Percentiles rank a stretch among this genome's conserved stretches.
Conservation (phyloP, 805 yeast species). For the Candida glaebosa region DNA sequence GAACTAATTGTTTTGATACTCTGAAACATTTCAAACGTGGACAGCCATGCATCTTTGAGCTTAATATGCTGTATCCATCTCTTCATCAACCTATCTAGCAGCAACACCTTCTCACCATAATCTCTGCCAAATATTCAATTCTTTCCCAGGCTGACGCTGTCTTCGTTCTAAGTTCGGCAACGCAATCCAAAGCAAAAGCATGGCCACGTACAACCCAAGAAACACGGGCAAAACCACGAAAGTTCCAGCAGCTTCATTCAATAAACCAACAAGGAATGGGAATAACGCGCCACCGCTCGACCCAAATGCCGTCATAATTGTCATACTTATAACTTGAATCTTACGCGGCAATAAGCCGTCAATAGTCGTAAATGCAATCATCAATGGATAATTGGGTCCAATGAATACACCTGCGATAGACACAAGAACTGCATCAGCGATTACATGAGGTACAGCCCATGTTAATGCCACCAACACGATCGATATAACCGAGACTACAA, state of each 20-base stretch:
- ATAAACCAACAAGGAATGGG: constrained; percentile 51
- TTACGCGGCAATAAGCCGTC: constrained; percentile 48
- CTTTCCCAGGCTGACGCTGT: no score
- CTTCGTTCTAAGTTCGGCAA: no score
- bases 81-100: no score
- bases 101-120: no score
- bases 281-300: constrained; percentile 54
- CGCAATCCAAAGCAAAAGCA: constrained; percentile 36
- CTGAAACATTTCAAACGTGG: no score
- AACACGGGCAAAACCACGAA: constrained; percentile 49
- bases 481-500: constrained; percentile 29
- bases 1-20: no score
- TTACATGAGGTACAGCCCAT: constrained; percentile 46
- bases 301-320: constrained; percentile 54
- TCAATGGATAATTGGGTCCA: constrained; percentile 64
- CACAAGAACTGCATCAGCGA: constrained; percentile 45
- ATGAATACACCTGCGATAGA: constrained; percentile 55
- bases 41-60: no score
- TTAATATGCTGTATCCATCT: no score
- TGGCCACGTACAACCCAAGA: constrained; percentile 30
- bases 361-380: constrained; percentile 42
- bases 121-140: no score
- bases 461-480: constrained; percentile 36
- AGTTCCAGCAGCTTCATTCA: constrained; percentile 44
- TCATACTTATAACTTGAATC: constrained; percentile 48